These are phyloP conservation scores for Guadua angustifolia DNA, from an alignment of 176 grass and related monocot species.

Conservation along the genomic window DNA sequence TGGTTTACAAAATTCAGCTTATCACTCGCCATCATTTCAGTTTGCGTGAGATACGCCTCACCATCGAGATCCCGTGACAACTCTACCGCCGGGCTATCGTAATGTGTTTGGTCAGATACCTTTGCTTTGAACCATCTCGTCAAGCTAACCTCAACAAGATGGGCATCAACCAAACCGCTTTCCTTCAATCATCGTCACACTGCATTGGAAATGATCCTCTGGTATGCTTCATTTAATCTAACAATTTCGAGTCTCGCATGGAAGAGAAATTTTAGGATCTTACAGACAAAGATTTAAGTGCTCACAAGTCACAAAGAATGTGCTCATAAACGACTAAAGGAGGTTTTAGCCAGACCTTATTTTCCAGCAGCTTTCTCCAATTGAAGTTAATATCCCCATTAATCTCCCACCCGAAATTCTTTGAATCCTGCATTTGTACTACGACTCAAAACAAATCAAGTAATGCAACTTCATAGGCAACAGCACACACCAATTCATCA, in stretches of 20 bases:
- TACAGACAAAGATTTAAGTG: too few species aligned
- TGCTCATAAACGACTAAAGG: neutral
- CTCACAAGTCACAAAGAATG: neutral
- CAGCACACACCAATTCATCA: neutral
- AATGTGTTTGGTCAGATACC: too few species aligned
- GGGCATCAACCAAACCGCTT: too few species aligned
- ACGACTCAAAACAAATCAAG: neutral
- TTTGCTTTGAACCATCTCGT: too few species aligned
- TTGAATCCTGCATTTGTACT: constrained; percentile 61
- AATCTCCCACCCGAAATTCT: constrained; percentile 90
- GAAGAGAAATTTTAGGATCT: too few species aligned
- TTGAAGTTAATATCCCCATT: constrained; percentile 80
- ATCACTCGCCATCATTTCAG: constrained; percentile 77
- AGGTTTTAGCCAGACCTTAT: constrained; percentile 63
- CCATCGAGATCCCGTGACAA: constrained; percentile 95
- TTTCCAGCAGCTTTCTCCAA: constrained; percentile 87
- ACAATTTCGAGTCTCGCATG: too few species aligned
- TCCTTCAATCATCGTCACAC: too few species aligned
- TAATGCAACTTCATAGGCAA: neutral
- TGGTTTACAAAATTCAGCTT: constrained; percentile 7
- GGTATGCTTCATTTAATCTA: too few species aligned
- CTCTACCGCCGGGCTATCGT: too few species aligned
- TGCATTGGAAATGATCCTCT: too few species aligned
- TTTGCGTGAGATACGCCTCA: constrained; percentile 84
- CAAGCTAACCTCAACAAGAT: too few species aligned